phyloP scores from a whole-genome alignment of 768 basidiomycete genomes.

The Leccinum subtestaceum region DNA sequence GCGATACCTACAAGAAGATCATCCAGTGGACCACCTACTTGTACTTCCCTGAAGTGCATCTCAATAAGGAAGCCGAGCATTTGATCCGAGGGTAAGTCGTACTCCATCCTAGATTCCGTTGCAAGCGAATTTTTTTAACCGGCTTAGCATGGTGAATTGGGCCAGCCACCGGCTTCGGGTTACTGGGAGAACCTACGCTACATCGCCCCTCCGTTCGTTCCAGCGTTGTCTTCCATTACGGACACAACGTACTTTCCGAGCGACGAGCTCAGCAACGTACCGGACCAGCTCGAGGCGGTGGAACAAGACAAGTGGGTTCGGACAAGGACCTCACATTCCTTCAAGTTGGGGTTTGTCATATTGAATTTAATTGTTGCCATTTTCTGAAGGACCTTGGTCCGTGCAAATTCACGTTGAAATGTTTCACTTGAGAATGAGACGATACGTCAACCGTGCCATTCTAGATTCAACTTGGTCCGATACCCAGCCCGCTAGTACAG shows the following conservation, averaged over 20 bases:
- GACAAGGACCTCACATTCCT: constrained; percentile 70
- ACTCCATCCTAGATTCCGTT: background rate
- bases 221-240: constrained; percentile 85
- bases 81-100: constrained; percentile 74
- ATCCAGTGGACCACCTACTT: constrained; percentile 93
- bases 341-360: constrained; percentile 40
- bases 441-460: background rate
- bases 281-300: constrained; percentile 56
- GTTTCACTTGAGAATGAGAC: constrained; percentile 41
- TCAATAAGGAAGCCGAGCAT: constrained; percentile 90
- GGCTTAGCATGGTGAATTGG: constrained; percentile 78
- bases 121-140: constrained; percentile 3
- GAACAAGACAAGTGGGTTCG: constrained; percentile 51
- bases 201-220: constrained; percentile 95
- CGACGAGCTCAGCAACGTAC: constrained; percentile 78
- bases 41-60: constrained; percentile 90
- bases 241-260: constrained; percentile 98
- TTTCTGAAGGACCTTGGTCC: background rate
- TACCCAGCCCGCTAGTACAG: constrained; percentile 27
- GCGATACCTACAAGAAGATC: constrained; percentile 96
- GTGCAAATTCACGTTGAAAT: constrained; percentile 80
- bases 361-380: background rate
- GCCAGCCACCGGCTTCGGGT: constrained; percentile 74
- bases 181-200: constrained; percentile 91
- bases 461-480: constrained; percentile 11